Percentiles rank a stretch among this genome's conserved stretches.
Evolutionary conservation across 352 stramenopile genomes (phyloP).

Genomic region (Blastocystis sp.): DNA sequence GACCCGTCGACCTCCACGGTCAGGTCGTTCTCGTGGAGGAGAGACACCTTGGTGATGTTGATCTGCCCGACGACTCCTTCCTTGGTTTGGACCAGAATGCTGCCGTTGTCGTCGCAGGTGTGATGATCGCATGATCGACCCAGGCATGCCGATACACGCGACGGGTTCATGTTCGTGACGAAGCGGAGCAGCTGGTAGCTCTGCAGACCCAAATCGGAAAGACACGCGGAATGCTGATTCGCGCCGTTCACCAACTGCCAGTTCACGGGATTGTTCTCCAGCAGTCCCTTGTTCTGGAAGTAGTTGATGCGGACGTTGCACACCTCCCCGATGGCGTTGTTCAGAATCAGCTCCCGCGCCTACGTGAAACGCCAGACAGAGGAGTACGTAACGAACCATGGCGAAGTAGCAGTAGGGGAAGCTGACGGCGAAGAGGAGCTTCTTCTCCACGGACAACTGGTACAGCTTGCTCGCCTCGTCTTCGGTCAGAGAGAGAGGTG

Average conservation of each 20-base stretch:
- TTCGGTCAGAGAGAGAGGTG: constrained; percentile 42
- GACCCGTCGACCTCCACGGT: constrained; percentile 36
- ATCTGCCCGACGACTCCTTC: constrained; percentile 42
- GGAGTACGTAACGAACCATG: constrained; percentile 35
- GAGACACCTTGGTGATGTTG: constrained; percentile 27
- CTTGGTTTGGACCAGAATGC: constrained; percentile 28
- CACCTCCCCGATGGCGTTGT: constrained; percentile 51
- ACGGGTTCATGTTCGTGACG: constrained; percentile 29
- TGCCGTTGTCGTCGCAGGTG: constrained; percentile 13
- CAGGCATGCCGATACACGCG: constrained; percentile 43
- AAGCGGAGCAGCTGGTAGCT: constrained; percentile 20
- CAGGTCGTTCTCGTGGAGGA: constrained; percentile 56
- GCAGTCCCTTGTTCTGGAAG: constrained; percentile 46
- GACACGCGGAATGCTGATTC: not conserved
- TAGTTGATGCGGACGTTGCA: constrained; percentile 16
- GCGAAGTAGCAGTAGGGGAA: constrained; percentile 40
- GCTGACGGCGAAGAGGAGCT: constrained; percentile 28
- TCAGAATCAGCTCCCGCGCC: constrained; percentile 38
- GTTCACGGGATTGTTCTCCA: not conserved
- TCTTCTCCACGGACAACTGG: constrained; percentile 31
- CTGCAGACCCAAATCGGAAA: constrained; percentile 49
- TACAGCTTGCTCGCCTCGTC: constrained; percentile 31
- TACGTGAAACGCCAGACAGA: not conserved
- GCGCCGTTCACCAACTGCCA: not conserved
- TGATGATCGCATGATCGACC: not conserved